Percentiles rank a stretch among this genome's conserved stretches.
Evolutionary conservation across 805 yeast species (phyloP).

Genomic region (Metschnikowia bowlesiae): DNA sequence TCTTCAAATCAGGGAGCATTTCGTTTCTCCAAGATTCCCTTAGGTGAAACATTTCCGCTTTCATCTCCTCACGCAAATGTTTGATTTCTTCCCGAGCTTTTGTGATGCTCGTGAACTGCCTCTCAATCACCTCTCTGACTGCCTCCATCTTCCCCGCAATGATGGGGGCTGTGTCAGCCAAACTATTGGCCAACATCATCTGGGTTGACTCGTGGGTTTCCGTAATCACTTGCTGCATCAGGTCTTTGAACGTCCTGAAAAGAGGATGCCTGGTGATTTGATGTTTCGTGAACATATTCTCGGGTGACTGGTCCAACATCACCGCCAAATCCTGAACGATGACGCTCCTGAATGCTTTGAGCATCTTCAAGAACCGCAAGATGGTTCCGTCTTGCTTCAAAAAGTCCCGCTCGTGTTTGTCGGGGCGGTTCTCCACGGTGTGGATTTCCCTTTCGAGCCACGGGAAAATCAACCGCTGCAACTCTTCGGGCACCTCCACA

Average conservation of each 20-base stretch:
- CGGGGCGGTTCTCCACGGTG: neutral
- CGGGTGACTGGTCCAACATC: neutral
- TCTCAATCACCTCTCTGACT: neutral
- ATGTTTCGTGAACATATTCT: neutral
- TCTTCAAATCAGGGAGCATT: neutral
- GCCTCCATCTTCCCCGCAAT: neutral
- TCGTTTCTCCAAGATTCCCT: neutral
- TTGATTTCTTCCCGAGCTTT: neutral
- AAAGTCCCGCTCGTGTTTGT: neutral
- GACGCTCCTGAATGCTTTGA: constrained; percentile 1
- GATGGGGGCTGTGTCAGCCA: neutral
- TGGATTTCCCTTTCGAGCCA: constrained; percentile 2
- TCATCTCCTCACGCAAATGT: neutral
- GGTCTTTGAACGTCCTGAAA: neutral
- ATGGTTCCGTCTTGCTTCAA: neutral
- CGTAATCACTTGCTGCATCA: neutral
- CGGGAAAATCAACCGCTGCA: constrained; percentile 3
- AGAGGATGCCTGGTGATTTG: neutral
- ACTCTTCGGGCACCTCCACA: constrained; percentile 1
- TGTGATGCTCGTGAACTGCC: neutral
- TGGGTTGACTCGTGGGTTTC: neutral
- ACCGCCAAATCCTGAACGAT: constrained; percentile 8
- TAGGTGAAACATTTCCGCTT: neutral
- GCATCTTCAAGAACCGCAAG: neutral
- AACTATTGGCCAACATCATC: neutral